Base-by-base conservation (phyloP, 169 alveolate species). In the Babesia gibsoni region DNA sequence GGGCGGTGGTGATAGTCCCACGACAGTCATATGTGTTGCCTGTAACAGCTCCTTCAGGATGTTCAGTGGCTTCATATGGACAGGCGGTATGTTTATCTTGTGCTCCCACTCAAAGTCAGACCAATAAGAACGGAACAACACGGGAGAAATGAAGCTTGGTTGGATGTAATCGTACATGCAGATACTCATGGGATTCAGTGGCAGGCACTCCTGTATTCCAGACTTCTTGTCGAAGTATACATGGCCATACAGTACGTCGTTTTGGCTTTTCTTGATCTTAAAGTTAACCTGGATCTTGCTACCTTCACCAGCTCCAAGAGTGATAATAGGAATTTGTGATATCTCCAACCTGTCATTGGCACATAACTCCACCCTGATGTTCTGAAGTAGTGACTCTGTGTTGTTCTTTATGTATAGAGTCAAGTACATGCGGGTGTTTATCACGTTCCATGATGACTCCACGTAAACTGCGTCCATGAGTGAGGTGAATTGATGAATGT, bases 41-140 rank as follows among this genome's bases (percentile, higher is more conserved):
- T 52, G 23, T 4, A 64, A 20, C 8, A 64, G 16, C 4, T 12
- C 16, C 25, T 61, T 30, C 41, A 65, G 23, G 0, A 83, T 42
- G 20, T 73, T 84, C 74, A 49, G 43, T 32, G 89, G 67, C 52
- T 30, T n/a, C 20, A 52, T 25, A 3, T 16, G 2, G 4, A 33
- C n/a, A 9, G 90, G 59, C 29, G 68, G 83, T 16, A 92, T 67
- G 23, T 90, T 74, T 14, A 92, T 90, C 64, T 87, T 94, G 73
- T 94, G 92, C 77, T 96, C 99, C 99, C 99, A 96, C 67, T 96
- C 97, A 75, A 92, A 95, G 42, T 94, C 97, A 27, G 95, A 90
- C 99, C 99, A 96, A 78, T 89, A 83, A 56, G 91, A 82, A 42
- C 98, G 94, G 73, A 95, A 95, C 45, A 91, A 84, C 35, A 83